Base-by-base conservation (phyloP, 2,329 filamentous ascomycete species). In the Aspergillus carbonarius region DNA sequence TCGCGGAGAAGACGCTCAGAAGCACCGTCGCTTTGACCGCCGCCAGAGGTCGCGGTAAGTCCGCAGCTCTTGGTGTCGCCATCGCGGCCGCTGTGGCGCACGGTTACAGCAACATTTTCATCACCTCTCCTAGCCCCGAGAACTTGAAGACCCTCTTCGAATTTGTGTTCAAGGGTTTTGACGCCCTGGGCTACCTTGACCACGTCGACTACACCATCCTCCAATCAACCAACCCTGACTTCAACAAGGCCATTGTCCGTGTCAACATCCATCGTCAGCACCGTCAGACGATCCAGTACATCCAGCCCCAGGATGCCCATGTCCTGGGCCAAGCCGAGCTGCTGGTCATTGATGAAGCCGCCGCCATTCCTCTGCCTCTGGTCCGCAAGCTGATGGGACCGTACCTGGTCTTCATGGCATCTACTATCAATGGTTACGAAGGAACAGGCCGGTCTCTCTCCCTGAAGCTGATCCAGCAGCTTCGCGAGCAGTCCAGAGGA, bases 101-200 rank as follows among this genome's bases (percentile, higher is more conserved):
- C 72, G 95, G 95, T 25, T 99, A 99, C 78, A 96, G 92, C 81
- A 99, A 99, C 75, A 96, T 99, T 69, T 99, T 99, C 78, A 96
- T 99, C 72, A 99, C 95, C 1, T 98, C 93, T 1, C 93, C 93
- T 0, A 97, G 92, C 61, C 95, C 95, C 0, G 96, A 99, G 78
- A 99, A 99, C 78, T 82, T 99, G 82, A 99, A 98, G 80, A 99
- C 95, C 0, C 82, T 99, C 7, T 99, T 99, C 72, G 93, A 99
- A 70, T 99, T 99, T 70, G 86, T 99, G 17, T 97, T 99, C 83
- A 98, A 97, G 75, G 95, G 93, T 0, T 99, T 99, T 69, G 95
- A 99, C 73, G 91, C 93, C 10, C 82, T 99, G 27, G 91, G 89
- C 32, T 99, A 99, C 71, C 86, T 92, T 63, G 95, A 99, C 68